These are phyloP conservation scores for Sporopachydermia cereana DNA, from an alignment of 1,139 yeast genomes.

Conservation along the genomic window DNA sequence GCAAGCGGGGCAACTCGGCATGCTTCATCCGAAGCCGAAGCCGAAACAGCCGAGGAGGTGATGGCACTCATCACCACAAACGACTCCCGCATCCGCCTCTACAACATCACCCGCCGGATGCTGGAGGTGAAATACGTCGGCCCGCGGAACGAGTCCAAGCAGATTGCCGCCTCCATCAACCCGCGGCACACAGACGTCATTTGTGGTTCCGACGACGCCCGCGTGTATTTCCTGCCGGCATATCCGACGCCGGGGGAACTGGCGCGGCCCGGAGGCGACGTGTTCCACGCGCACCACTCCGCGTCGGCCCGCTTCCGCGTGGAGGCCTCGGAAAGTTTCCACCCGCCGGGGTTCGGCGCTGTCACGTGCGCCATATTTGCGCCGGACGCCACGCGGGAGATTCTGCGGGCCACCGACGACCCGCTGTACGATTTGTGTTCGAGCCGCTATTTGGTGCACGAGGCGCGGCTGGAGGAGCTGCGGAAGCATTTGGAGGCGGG, in stretches of 20 bases:
- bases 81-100: conserved; percentile 66
- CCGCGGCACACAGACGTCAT: background rate
- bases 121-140: conserved; percentile 68
- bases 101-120: conserved; percentile 43
- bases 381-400: conserved; percentile 55
- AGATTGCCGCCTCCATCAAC: conserved; percentile 50
- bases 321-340: conserved; percentile 43
- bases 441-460: background rate
- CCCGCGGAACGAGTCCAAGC: conserved; percentile 54
- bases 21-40: background rate
- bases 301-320: background rate
- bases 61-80: conserved; percentile 43
- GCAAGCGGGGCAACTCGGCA: too few species aligned
- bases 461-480: conserved; percentile 1
- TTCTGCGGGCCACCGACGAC: conserved; percentile 68
- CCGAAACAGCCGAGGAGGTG: background rate
- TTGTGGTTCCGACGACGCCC: conserved; percentile 1
- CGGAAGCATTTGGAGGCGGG: background rate
- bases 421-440: conserved; percentile 52
- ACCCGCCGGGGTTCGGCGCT: conserved; percentile 53
- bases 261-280: background rate
- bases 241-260: background rate
- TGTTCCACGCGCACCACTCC: background rate
- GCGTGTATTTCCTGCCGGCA: conserved; percentile 2
- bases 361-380: conserved; percentile 76